These are phyloP conservation scores for Rhizopogon salebrosus DNA, from an alignment of 768 basidiomycete species.

Conservation along the genomic window DNA sequence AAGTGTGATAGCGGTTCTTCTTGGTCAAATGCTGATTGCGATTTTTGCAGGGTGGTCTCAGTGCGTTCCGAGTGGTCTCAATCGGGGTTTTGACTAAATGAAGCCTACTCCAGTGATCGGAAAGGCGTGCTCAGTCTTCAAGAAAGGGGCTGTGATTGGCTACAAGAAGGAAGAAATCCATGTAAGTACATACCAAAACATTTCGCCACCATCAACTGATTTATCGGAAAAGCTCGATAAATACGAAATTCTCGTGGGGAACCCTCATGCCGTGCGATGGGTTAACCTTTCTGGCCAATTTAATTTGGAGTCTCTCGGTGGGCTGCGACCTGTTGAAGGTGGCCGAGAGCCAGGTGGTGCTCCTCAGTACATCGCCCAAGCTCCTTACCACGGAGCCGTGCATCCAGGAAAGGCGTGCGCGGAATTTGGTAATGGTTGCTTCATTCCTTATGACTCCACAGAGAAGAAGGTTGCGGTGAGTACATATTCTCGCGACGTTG, in stretches of 20 bases:
- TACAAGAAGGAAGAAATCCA: conserved; percentile 54
- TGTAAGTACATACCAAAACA: conserved; percentile 29
- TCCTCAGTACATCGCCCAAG: conserved; percentile 56
- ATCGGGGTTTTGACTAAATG: neutral
- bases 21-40: conserved; percentile 2
- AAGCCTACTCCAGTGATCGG: conserved; percentile 46
- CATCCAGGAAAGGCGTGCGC: conserved; percentile 65
- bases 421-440: conserved; percentile 47
- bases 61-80: conserved; percentile 29
- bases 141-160: conserved; percentile 62
- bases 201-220: neutral
- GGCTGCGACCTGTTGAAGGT: conserved; percentile 56
- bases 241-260: conserved; percentile 70
- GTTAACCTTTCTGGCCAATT: conserved; percentile 43
- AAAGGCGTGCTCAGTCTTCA: conserved; percentile 53
- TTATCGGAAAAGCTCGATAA: conserved; percentile 41
- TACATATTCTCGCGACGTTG: neutral
- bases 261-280: conserved; percentile 55
- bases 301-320: conserved; percentile 34
- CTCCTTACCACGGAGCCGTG: conserved; percentile 42
- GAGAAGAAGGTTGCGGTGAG: conserved; percentile 51
- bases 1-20: conserved; percentile 10
- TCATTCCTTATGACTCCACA: conserved; percentile 46
- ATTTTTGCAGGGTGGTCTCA: conserved; percentile 41
- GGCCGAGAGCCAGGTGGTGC: conserved; percentile 61